phyloP scores from a whole-genome alignment of 2,329 filamentous ascomycete species.

The Nigrospora osmanthi region DNA sequence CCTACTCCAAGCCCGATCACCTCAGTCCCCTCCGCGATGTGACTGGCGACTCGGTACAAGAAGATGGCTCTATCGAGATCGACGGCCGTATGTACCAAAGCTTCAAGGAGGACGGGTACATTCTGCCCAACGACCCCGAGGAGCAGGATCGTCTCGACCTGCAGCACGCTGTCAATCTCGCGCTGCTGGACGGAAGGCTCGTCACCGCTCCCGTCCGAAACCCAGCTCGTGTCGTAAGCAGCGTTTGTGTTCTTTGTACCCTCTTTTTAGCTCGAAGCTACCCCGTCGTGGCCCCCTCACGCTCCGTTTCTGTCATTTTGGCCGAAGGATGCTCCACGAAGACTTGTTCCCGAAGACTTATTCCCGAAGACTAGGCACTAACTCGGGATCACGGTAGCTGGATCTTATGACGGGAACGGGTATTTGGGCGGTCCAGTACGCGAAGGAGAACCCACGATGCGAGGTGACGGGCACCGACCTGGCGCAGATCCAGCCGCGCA shows the following conservation, averaged over 20 bases:
- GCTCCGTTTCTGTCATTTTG: no score
- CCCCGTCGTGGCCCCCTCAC: no score
- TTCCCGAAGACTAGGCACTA: no score
- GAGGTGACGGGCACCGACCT: constrained; percentile 4
- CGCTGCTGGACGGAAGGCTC: constrained; percentile 1
- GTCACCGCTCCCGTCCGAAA: neutral
- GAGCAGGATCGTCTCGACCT: constrained; percentile 6
- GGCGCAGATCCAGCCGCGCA: constrained; percentile 2
- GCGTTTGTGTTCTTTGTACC: no score
- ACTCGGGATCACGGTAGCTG: neutral
- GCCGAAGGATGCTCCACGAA: no score
- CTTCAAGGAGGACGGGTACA: constrained; percentile 1
- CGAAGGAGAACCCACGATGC: neutral
- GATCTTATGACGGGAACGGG: constrained; percentile 5
- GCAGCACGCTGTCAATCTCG: constrained; percentile 1
- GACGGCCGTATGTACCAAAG: constrained; percentile 1
- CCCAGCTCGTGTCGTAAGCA: neutral
- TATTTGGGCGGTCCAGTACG: constrained; percentile 5
- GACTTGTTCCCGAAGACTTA: no score
- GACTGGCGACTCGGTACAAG: neutral
- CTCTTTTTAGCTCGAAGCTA: no score
- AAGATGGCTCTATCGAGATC: constrained; percentile 1
- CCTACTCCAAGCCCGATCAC: neutral
- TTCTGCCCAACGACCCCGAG: constrained; percentile 4
- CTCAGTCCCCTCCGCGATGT: neutral